Evolutionary conservation across 2,329 filamentous ascomycete genomes (phyloP).

Genomic region (Fulvia fulva): DNA sequence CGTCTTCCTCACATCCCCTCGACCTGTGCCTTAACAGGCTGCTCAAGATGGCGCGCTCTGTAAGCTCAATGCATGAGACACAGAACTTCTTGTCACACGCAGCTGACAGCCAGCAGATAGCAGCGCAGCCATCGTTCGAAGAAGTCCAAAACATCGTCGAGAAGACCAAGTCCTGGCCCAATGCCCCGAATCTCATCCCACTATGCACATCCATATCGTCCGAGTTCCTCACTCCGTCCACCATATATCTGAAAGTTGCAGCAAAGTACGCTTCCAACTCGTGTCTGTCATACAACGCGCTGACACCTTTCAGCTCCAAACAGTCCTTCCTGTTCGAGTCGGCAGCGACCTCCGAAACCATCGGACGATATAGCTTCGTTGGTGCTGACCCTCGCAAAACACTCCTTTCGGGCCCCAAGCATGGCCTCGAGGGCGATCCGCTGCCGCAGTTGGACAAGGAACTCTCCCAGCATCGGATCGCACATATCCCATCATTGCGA

Average conservation of each 20-base stretch:
- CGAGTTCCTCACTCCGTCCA: constrained; percentile 90
- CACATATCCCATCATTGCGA: constrained; percentile 74
- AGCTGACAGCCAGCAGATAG: constrained; percentile 31
- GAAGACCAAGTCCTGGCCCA: constrained; percentile 48
- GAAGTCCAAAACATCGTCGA: constrained; percentile 55
- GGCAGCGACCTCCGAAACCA: constrained; percentile 82
- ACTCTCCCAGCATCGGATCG: constrained; percentile 72
- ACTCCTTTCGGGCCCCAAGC: constrained; percentile 79
- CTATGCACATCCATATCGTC: constrained; percentile 81
- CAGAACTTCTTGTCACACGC: neutral
- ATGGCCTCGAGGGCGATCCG: constrained; percentile 80
- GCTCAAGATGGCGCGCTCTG: constrained; percentile 12
- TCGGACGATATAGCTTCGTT: constrained; percentile 93
- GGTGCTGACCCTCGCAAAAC: constrained; percentile 76
- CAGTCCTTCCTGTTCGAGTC: constrained; percentile 95
- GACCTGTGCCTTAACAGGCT: neutral
- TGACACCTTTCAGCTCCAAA: constrained; percentile 55
- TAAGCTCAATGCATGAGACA: constrained; percentile 3
- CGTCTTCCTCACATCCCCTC: neutral
- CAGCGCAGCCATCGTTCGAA: constrained; percentile 59
- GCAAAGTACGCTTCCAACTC: constrained; percentile 53
- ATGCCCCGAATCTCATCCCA: constrained; percentile 73
- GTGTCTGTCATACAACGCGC: neutral
- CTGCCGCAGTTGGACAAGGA: constrained; percentile 78
- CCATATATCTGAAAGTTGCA: constrained; percentile 88